phyloP scores from a whole-genome alignment of 2,329 filamentous ascomycete genomes.

The Clarireedia sp. region DNA sequence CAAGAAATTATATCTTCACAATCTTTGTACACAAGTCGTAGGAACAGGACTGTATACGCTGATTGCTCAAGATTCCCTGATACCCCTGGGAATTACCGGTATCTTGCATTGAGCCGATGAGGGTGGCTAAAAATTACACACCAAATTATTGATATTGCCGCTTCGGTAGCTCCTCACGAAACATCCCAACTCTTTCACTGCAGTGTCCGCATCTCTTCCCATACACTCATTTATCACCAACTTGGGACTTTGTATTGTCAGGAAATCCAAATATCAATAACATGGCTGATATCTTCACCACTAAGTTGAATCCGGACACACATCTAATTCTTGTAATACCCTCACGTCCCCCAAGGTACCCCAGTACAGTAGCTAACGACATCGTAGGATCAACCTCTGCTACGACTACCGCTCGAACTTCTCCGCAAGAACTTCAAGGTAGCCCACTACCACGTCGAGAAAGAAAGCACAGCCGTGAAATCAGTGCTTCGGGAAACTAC shows the following conservation, averaged over 20 bases:
- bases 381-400: constrained; percentile 78
- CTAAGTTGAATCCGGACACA: constrained; percentile 64
- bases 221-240: not conserved
- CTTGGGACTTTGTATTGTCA: not conserved
- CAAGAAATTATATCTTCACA: too few species aligned
- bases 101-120: too few species aligned
- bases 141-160: too few species aligned
- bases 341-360: not conserved
- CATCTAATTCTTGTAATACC: constrained; percentile 62
- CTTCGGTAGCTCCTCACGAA: too few species aligned
- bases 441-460: constrained; percentile 69
- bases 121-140: too few species aligned
- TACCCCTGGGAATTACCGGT: too few species aligned
- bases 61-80: too few species aligned
- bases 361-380: constrained; percentile 18
- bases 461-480: constrained; percentile 56
- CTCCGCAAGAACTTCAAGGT: constrained; percentile 90
- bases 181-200: not conserved
- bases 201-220: not conserved
- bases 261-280: constrained; percentile 1
- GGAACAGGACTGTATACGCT: too few species aligned
- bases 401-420: constrained; percentile 87
- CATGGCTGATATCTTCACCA: constrained; percentile 55
- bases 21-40: too few species aligned
- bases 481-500: constrained; percentile 55